Base-by-base conservation (phyloP, 1,284 basidiomycete genomes). In the Entoloma clypeatum region DNA sequence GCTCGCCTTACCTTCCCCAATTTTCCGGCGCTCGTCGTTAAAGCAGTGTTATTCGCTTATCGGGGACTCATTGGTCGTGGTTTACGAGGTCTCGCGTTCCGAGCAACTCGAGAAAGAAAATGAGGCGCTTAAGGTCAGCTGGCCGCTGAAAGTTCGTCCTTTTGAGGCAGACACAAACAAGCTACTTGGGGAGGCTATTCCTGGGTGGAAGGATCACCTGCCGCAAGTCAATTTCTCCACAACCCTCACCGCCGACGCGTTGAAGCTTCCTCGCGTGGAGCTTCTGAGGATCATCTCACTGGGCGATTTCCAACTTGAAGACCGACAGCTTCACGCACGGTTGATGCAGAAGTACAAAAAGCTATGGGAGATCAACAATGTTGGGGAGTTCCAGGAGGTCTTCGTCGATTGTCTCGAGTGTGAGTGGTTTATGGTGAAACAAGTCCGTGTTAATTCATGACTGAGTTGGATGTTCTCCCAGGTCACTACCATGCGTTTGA, bases 61-160 rank as follows among this genome's bases (percentile, higher is more conserved):
- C 27, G 39, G 10, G 47, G 47, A 14, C 37, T 49, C 10, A 43
- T 45, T 10, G 38, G 47, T 9, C 40, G 43, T 8, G 47, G 44
- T 45, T 1, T 49, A 49, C 27, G 16, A 28, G 5, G 44, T 49
- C 5, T 29, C 13, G 5, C 41, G 28, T 7, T 37, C 2, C 13
- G 31, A 34, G 17, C 16, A 24, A 18, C 9, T 16, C 3, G 33
- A 22, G n/a, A 22, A 35, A 18, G 16, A 26, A 7, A 10, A 8
- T 4, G 32, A 43, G 22, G 43, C 31, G 13, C 32, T 43, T 9
- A 43, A 49, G 19, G 5, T 42, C 8, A 35, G 32, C 26, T 48
- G 47, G 47, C 47, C 47, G 13, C 17, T 39, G 2, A 11, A 10
- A 9, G 21, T 10, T 30, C 36, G 43, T 11, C n/a, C 35, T 3